These are phyloP conservation scores for Hypoxylon sp. DNA, from an alignment of 2,329 filamentous ascomycete species.

Conservation along the genomic window DNA sequence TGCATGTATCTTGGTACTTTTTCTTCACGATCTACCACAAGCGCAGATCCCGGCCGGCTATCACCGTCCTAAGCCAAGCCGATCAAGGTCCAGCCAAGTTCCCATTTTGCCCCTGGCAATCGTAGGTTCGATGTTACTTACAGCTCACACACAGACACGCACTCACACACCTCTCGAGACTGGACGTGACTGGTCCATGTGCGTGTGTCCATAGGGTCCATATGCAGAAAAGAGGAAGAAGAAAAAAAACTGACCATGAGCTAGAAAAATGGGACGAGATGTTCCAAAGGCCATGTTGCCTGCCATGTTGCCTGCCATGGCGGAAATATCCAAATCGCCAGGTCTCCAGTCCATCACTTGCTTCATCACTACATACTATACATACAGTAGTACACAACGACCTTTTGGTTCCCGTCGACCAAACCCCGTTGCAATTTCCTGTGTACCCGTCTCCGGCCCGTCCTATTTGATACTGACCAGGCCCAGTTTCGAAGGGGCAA, in stretches of 20 bases:
- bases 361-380: no score
- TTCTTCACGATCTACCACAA: slow-evolving; percentile 26
- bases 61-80: slow-evolving; percentile 33
- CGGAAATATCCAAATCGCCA: slow-evolving; percentile 30
- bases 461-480: slow-evolving; percentile 28
- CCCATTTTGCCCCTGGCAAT: slow-evolving; percentile 31
- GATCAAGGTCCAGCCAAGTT: slow-evolving; percentile 35
- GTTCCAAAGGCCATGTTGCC: slow-evolving; percentile 24
- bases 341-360: no score
- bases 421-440: slow-evolving; percentile 21
- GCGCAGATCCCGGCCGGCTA: slow-evolving; percentile 36
- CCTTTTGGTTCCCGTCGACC: slow-evolving; percentile 21
- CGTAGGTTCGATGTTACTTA: slow-evolving; percentile 33
- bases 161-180: no score
- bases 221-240: not conserved
- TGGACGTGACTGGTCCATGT: no score
- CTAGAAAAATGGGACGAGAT: slow-evolving; percentile 35
- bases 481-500: slow-evolving; percentile 17
- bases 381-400: no score
- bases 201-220: no score
- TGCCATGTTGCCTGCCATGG: no score
- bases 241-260: slow-evolving; percentile 33
- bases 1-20: slow-evolving; percentile 15
- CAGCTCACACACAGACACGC: no score
- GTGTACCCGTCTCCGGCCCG: slow-evolving; percentile 10